These are phyloP conservation scores for Colletotrichum phormii DNA, from an alignment of 2,329 filamentous ascomycete species.

Conservation along the genomic window DNA sequence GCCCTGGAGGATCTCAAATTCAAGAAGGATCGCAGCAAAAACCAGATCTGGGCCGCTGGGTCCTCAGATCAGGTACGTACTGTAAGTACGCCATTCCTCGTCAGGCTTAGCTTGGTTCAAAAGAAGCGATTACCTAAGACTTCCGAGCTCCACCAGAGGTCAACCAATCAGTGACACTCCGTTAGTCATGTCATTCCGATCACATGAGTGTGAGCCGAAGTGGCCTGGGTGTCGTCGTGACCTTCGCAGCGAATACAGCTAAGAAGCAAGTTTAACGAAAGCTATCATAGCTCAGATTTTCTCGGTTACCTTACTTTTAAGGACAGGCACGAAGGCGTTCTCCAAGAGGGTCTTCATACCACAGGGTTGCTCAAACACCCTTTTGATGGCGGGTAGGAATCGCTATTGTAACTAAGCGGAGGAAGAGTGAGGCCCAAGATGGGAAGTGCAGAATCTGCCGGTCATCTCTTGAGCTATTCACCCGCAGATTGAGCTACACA, in stretches of 20 bases:
- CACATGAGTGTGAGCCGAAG: background rate
- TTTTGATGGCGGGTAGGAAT: too few species aligned
- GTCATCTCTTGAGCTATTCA: too few species aligned
- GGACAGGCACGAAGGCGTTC: too few species aligned
- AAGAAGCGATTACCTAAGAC: background rate
- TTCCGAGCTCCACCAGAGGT: accelerated
- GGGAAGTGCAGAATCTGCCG: too few species aligned
- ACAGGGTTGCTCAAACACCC: too few species aligned
- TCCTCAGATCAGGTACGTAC: background rate
- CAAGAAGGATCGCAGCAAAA: background rate
- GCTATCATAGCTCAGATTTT: too few species aligned
- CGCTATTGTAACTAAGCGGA: too few species aligned
- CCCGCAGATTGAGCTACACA: too few species aligned
- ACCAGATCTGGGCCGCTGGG: background rate
- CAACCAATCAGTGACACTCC: background rate
- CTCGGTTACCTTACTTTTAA: too few species aligned
- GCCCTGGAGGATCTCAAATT: background rate
- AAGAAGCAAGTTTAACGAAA: background rate
- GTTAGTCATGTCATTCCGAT: background rate
- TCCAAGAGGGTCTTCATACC: too few species aligned
- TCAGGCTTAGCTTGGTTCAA: background rate
- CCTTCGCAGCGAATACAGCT: background rate
- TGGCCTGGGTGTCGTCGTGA: background rate
- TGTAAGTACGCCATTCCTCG: background rate
- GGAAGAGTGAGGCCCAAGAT: too few species aligned